Base-by-base conservation (phyloP, 73 alveolate species). In the Paramecium octaurelia region DNA sequence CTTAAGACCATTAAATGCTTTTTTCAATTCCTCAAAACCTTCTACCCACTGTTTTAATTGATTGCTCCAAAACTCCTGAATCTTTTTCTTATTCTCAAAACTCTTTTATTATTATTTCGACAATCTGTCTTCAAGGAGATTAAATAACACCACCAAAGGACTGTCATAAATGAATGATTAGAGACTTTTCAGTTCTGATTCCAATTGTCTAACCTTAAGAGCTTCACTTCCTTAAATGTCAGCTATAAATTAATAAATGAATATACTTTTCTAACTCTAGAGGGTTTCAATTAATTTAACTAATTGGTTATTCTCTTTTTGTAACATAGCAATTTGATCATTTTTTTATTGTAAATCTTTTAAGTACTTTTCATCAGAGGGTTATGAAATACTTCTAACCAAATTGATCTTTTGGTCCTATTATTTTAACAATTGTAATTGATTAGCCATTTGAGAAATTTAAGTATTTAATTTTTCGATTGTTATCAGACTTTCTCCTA, bases 141-240 rank as follows among this genome's bases (percentile, higher is more conserved):
- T 80, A 35, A 80, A 80, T 11, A 80, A 46, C 1, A 80, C 91
- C 1, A 80, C 91, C 3, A 80, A 23, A 80, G 91, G 91, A 80
- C 91, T 80, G 12, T 80, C 91, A 80, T 80, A 80, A n/a, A 80
- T 48, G 50, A 80, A 80, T 42, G 70, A 48, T 80, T 40, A 46
- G 8, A 80, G 24, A 48, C 46, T 80, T 24, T 46, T 80, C 7
- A 80, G 14, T 80, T 80, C 91, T 24, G 48, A 44, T 48, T 80
- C 91, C 23, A 80, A 35, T 43, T 44, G 20, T 44, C 48, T 80
- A 9, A 80, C 27, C 21, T 48, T 80, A n/a, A 31, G 11, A n/a
- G 8, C 7, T 31, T 80, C 91, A 10, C 7, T 24, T 80, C 73
- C 91, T 80, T 80, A 12, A 27, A 20, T 46, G 10, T 46, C 50